phyloP scores from a whole-genome alignment of 164 flowering plant genomes.

The Chloranthus sessilifolius region DNA sequence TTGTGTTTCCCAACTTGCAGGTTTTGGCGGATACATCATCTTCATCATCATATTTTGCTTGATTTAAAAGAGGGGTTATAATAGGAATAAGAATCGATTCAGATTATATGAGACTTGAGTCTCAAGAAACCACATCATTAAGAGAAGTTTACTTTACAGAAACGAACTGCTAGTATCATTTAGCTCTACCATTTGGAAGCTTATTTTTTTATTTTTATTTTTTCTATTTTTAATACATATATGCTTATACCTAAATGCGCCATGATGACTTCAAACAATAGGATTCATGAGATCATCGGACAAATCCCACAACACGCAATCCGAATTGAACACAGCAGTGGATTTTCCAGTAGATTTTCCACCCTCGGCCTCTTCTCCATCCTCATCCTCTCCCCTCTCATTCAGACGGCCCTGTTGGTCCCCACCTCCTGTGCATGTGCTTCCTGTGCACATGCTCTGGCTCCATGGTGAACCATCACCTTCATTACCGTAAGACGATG shows the following conservation, averaged over 20 bases:
- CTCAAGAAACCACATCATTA: constrained; percentile 17
- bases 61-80: constrained; percentile 21
- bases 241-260: not conserved
- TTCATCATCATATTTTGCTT: constrained; percentile 93
- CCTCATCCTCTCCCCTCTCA: constrained; percentile 42
- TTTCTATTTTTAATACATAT: not conserved
- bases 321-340: constrained; percentile 50
- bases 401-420: constrained; percentile 32
- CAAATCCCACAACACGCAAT: constrained; percentile 78
- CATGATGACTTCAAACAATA: constrained; percentile 34
- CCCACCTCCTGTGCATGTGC: constrained; percentile 68
- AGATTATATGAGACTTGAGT: not conserved
- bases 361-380: constrained; percentile 50
- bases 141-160: constrained; percentile 54
- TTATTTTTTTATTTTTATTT: constrained; percentile 1
- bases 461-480: constrained; percentile 73
- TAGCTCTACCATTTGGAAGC: constrained; percentile 6
- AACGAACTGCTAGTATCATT: constrained; percentile 17
- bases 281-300: constrained; percentile 78
- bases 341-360: constrained; percentile 33
- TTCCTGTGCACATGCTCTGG: constrained; percentile 72
- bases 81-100: not conserved
- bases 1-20: constrained; percentile 39
- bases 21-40: constrained; percentile 91
- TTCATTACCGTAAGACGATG: constrained; percentile 42